These are phyloP conservation scores for Picea mariana DNA, from an alignment of 83 land plant genomes.

Conservation along the genomic window DNA sequence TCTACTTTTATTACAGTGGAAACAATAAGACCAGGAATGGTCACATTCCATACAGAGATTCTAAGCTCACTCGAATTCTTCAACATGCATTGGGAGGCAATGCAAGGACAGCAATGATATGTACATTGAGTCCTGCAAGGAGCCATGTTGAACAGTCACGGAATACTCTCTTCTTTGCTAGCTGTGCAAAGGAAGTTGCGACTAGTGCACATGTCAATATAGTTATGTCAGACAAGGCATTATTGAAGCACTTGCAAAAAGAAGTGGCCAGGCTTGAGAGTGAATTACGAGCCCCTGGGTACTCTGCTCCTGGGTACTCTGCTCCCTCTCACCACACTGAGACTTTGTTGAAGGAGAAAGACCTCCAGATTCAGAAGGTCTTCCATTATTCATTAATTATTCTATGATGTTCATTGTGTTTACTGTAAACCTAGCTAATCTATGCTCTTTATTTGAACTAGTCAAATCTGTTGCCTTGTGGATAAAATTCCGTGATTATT, in stretches of 20 bases:
- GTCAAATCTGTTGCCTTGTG: neutral
- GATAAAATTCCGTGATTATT: neutral
- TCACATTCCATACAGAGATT: slow-evolving; percentile 92
- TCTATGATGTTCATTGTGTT: slow-evolving; percentile 1
- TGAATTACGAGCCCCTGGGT: slow-evolving; percentile 38
- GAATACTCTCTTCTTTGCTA: slow-evolving; percentile 94
- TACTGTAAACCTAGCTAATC: neutral
- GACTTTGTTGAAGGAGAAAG: slow-evolving; percentile 58
- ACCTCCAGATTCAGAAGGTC: slow-evolving; percentile 70
- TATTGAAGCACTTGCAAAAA: slow-evolving; percentile 78
- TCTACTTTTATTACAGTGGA: slow-evolving; percentile 29
- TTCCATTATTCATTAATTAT: neutral
- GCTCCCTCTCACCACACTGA: slow-evolving; percentile 23
- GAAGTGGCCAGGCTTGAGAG: slow-evolving; percentile 84
- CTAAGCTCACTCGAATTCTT: slow-evolving; percentile 92
- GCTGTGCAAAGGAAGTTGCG: slow-evolving; percentile 92
- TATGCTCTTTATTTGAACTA: neutral
- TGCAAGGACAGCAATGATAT: slow-evolving; percentile 95
- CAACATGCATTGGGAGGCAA: slow-evolving; percentile 94
- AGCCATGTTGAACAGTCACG: slow-evolving; percentile 92
- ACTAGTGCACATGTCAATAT: slow-evolving; percentile 95
- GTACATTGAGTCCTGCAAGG: slow-evolving; percentile 95
- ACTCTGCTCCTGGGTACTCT: slow-evolving; percentile 35
- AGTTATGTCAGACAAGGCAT: slow-evolving; percentile 75
- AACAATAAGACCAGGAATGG: slow-evolving; percentile 66